These are phyloP conservation scores for Yamadazyma blattariae DNA, from an alignment of 1,139 yeast species.

Conservation along the genomic window DNA sequence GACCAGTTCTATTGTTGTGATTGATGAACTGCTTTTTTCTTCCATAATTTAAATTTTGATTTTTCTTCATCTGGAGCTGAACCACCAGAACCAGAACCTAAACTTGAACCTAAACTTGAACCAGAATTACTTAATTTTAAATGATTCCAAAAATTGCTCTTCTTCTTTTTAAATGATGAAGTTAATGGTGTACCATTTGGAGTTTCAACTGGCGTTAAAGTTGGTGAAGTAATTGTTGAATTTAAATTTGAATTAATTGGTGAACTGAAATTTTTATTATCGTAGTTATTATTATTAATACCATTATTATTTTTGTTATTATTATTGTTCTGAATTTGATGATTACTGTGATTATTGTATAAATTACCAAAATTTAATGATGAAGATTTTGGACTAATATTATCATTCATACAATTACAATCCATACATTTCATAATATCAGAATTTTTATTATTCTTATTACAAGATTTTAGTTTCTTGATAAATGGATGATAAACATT, in stretches of 20 bases:
- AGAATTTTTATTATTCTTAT: neutral
- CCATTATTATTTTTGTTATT: too few species aligned
- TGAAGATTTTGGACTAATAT: slow-evolving; percentile 3
- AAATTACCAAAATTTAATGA: neutral
- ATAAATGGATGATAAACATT: slow-evolving; percentile 32
- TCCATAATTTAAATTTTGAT: slow-evolving; percentile 9
- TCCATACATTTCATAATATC: slow-evolving; percentile 8
- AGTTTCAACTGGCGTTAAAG: too few species aligned
- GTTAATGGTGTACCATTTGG: neutral
- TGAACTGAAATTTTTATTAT: neutral
- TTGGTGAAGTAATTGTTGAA: neutral
- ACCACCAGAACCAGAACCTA: slow-evolving; percentile 8
- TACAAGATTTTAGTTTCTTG: slow-evolving; percentile 9
- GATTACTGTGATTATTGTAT: too few species aligned
- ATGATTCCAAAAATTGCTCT: slow-evolving; percentile 11
- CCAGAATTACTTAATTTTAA: slow-evolving; percentile 8
- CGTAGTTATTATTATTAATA: too few species aligned
- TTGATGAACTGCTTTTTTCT: slow-evolving; percentile 2
- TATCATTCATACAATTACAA: slow-evolving; percentile 8
- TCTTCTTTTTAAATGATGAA: slow-evolving; percentile 5
- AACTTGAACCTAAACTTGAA: slow-evolving; percentile 1
- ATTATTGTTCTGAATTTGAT: too few species aligned
- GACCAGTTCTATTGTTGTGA: too few species aligned
- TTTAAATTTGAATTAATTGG: slow-evolving; percentile 1
- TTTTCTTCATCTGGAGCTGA: slow-evolving; percentile 9